Conservation (phyloP, 768 basidiomycete genomes). For the Calocybe gangraenosa region DNA sequence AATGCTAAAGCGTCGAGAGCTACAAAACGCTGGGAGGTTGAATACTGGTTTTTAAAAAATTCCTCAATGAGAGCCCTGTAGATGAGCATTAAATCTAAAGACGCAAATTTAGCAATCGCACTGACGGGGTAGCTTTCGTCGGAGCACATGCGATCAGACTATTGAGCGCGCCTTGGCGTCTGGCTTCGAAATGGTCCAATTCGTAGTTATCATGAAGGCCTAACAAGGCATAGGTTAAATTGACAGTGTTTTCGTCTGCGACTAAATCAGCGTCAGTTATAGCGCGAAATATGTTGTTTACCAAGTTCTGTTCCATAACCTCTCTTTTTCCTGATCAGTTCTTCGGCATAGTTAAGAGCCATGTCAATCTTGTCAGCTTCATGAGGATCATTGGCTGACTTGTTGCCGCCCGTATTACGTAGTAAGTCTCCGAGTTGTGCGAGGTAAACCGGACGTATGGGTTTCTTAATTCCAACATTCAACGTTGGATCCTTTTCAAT, state of each 20-base stretch:
- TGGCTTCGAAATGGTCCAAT: constrained; percentile 70
- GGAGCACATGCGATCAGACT: constrained; percentile 84
- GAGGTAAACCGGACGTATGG: constrained; percentile 85
- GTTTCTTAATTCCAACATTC: constrained; percentile 62
- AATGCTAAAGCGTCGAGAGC: constrained; percentile 85
- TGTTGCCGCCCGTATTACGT: constrained; percentile 49
- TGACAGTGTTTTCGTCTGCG: constrained; percentile 86
- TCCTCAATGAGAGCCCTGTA: constrained; percentile 80
- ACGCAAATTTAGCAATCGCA: constrained; percentile 13
- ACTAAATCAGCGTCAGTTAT: neutral
- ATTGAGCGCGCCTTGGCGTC: constrained; percentile 70
- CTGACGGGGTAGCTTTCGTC: constrained; percentile 75
- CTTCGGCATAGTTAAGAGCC: constrained; percentile 76
- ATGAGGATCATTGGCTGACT: constrained; percentile 51
- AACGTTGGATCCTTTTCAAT: constrained; percentile 85
- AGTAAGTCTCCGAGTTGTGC: constrained; percentile 78
- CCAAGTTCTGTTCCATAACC: constrained; percentile 88
- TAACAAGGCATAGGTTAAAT: constrained; percentile 69
- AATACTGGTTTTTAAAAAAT: constrained; percentile 93
- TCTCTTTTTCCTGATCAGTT: constrained; percentile 78
- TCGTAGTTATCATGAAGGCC: constrained; percentile 82
- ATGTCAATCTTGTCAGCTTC: constrained; percentile 78
- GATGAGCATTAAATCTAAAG: neutral
- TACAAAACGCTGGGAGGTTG: constrained; percentile 76
- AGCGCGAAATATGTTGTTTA: constrained; percentile 30